Percentiles rank a stretch among this genome's conserved stretches.
Conservation (phyloP, 2,329 filamentous ascomycete genomes). For the Amauroascus verrucosus region DNA sequence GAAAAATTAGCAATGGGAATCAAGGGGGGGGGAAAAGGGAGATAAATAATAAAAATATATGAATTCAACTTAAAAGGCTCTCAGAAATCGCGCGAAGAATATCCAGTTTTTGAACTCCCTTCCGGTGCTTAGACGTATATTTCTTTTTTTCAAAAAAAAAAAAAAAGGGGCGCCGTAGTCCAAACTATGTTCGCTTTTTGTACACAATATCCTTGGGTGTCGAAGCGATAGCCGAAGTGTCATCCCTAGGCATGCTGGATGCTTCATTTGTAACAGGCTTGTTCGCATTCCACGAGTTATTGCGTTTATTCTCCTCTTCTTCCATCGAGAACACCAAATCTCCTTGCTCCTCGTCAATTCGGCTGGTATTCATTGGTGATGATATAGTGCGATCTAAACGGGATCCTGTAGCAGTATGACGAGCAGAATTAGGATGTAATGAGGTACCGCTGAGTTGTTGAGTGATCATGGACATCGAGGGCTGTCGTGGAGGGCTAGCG, state of each 20-base stretch:
- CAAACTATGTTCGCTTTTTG: constrained; percentile 5
- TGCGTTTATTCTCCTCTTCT: constrained; percentile 40
- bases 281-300: constrained; percentile 28
- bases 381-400: constrained; percentile 38
- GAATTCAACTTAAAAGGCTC: too few relatives aligned
- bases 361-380: constrained; percentile 36
- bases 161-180: too few relatives aligned
- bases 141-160: not conserved
- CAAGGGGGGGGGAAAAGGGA: too few relatives aligned
- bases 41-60: too few relatives aligned
- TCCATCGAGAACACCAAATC: constrained; percentile 43
- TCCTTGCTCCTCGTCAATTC: constrained; percentile 41
- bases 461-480: constrained; percentile 52
- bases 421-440: constrained; percentile 34
- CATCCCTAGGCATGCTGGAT: not conserved
- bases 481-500: constrained; percentile 46
- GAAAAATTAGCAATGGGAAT: not conserved
- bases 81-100: not conserved
- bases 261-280: constrained; percentile 25
- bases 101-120: not conserved
- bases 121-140: not conserved
- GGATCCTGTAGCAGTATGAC: constrained; percentile 26
- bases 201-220: constrained; percentile 11
- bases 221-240: not conserved
- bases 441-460: constrained; percentile 43